These are phyloP conservation scores for Talaromyces marneffei DNA, from an alignment of 2,329 filamentous ascomycete species.

Conservation along the genomic window DNA sequence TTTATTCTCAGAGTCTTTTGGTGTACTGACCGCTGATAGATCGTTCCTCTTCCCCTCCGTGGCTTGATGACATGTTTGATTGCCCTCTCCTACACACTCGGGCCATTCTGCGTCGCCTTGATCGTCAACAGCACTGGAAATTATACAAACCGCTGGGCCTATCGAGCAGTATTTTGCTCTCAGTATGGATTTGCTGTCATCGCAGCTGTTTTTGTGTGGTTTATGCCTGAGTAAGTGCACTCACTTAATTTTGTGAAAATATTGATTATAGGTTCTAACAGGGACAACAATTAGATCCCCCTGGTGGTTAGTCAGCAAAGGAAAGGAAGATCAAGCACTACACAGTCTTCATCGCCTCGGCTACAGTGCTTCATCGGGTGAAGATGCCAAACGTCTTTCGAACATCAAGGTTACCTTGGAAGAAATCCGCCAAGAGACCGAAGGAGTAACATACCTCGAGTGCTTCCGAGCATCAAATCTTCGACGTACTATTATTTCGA, in stretches of 20 bases:
- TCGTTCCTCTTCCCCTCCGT: slow-evolving; percentile 36
- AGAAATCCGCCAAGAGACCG: slow-evolving; percentile 24
- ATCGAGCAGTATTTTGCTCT: slow-evolving; percentile 37
- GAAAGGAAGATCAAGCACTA: neutral
- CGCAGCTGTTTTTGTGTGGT: slow-evolving; percentile 21
- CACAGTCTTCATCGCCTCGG: neutral
- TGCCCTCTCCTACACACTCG: slow-evolving; percentile 38
- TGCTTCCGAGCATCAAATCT: slow-evolving; percentile 38
- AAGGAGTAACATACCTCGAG: slow-evolving; percentile 36
- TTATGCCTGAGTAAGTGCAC: neutral
- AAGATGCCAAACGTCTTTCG: neutral
- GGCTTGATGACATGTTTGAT: slow-evolving; percentile 33
- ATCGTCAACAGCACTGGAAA: slow-evolving; percentile 34
- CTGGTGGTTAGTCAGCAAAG: neutral
- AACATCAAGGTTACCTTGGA: neutral
- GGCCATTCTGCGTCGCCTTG: slow-evolving; percentile 37
- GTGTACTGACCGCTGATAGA: slow-evolving; percentile 16
- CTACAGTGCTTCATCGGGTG: neutral
- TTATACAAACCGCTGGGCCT: slow-evolving; percentile 38
- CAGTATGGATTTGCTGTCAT: slow-evolving; percentile 40
- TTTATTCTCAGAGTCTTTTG: neutral
- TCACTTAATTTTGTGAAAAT: neutral
- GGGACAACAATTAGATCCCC: neutral
- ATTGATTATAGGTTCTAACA: neutral
- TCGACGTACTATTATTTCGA: slow-evolving; percentile 37